Evolutionary conservation across 495 filamentous ascomycete species (phyloP).

Genomic region (Extremus antarcticus): DNA sequence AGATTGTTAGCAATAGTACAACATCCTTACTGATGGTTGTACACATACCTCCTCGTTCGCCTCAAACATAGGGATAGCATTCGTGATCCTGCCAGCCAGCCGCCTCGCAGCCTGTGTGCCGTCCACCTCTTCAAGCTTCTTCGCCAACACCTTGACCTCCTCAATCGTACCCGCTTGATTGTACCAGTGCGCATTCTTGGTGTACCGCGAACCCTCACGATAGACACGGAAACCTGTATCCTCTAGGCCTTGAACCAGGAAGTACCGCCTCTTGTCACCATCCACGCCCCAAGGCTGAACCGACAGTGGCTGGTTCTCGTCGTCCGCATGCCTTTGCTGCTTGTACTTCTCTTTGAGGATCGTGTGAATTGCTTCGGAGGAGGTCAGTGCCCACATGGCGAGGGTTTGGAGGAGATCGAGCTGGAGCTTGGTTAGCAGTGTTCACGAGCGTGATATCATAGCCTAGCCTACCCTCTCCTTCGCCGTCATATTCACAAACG

Average conservation of each 20-base stretch:
- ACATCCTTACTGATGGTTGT: conserved; percentile 40
- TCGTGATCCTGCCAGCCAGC: conserved; percentile 64
- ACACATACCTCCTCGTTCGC: conserved; percentile 58
- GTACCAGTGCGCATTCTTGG: conserved; percentile 69
- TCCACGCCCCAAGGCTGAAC: conserved; percentile 93
- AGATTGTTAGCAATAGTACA: conserved; percentile 26
- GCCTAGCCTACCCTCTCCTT: conserved; percentile 61
- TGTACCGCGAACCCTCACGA: conserved; percentile 75
- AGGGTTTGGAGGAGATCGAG: conserved; percentile 71
- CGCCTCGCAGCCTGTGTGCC: conserved; percentile 65
- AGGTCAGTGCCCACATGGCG: conserved; percentile 80
- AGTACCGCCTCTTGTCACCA: conserved; percentile 82
- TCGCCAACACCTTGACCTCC: conserved; percentile 62
- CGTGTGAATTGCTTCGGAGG: conserved; percentile 69
- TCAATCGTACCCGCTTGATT: conserved; percentile 84
- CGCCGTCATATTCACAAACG: conserved; percentile 68
- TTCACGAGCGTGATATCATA: background rate
- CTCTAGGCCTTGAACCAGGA: conserved; percentile 84
- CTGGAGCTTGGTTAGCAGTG: conserved; percentile 34
- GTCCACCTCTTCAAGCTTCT: conserved; percentile 63
- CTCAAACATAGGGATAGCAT: conserved; percentile 86
- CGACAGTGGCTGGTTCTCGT: conserved; percentile 83
- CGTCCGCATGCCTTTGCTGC: conserved; percentile 75
- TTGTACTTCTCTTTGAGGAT: conserved; percentile 87
- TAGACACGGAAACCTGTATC: conserved; percentile 94